Conservation (phyloP, 345 rosid species). For the Barbarea vulgaris region DNA sequence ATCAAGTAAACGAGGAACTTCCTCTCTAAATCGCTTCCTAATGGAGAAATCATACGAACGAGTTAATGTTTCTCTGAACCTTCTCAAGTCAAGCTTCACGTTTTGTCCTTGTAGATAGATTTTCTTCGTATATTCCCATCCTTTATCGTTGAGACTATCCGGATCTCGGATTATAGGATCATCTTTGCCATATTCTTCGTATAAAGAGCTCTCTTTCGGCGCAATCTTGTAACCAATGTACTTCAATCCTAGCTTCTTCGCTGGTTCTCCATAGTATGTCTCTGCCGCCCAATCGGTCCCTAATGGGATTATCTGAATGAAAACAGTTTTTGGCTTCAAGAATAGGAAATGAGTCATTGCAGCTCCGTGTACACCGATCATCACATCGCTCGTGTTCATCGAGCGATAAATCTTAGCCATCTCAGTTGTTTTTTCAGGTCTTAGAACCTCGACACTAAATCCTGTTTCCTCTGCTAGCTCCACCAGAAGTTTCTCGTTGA, state of each 20-base stretch:
- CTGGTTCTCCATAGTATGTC: slow-evolving; percentile 80
- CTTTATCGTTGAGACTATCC: slow-evolving; percentile 54
- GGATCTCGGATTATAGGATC: slow-evolving; percentile 75
- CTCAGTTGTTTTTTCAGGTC: slow-evolving; percentile 61
- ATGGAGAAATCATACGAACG: slow-evolving; percentile 50
- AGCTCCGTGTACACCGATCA: slow-evolving; percentile 91
- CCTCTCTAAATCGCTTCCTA: slow-evolving; percentile 31
- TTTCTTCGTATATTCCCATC: slow-evolving; percentile 80
- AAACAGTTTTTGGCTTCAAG: slow-evolving; percentile 69
- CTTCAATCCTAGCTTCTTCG: slow-evolving; percentile 72
- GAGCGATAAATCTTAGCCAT: slow-evolving; percentile 63
- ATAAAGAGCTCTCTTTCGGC: slow-evolving; percentile 72
- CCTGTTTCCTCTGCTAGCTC: slow-evolving; percentile 65
- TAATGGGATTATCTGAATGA: slow-evolving; percentile 75
- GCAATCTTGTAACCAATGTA: slow-evolving; percentile 62
- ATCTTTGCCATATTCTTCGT: slow-evolving; percentile 50
- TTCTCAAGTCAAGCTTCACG: slow-evolving; percentile 57
- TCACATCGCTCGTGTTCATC: slow-evolving; percentile 70
- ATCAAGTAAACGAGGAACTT: slow-evolving; percentile 26
- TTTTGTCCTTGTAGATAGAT: slow-evolving; percentile 73
- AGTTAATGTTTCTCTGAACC: slow-evolving; percentile 60
- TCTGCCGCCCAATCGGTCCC: slow-evolving; percentile 93
- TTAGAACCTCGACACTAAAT: slow-evolving; percentile 56
- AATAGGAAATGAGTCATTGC: slow-evolving; percentile 91
- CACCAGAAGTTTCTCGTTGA: slow-evolving; percentile 60